Evolutionary conservation across 192 early-diverging fungal genomes (phyloP), one percentile per base, ranked within the genome.

Genomic region (Backusella tuberculispora): DNA sequence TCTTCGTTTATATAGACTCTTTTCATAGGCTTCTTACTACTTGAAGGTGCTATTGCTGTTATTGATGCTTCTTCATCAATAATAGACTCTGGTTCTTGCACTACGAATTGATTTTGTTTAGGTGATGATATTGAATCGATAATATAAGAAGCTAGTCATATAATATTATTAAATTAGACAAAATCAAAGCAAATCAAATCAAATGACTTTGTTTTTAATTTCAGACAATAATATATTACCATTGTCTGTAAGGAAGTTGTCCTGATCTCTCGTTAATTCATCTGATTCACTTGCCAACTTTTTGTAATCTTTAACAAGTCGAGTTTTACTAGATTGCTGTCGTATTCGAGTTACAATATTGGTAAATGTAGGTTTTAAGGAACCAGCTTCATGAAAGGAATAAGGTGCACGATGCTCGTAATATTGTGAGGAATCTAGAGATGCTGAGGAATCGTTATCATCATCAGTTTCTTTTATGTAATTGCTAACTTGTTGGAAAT

Each of bases 261-360:
- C 66, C 10, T 67, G 38, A 67, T 67, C 66, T 42, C 40, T 67
- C 9, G 66, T 38, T 67, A 67, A 40, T 21, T 41, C 41, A 42
- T 67, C 66, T 10, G 66, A 43, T 13, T 42, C 66, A 60, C 13
- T 60, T 17, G 66, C 37, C 4, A 67, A 7, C 19, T 67, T 67
- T 21, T 67, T 67, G 38, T 67, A 67, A 8, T 67, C 38, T 12
- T 41, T 67, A 19, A 67, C 41, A 43, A 67, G 41, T 5, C 66
- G 37, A 21, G 66, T 67, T 41, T 67, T 67, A 43, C 66, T 67
- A n/a, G 66, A 67, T 42, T 67, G 66, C 12, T 67, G 66, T 21
- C 41, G 40, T 67, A 67, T 42, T 42, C 66, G 40, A 43, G 37
- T 38, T 8, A 67, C 66, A 21, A 67, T 42, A 40, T 15, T 67